Conservation (phyloP, 1,284 basidiomycete species). For the Puccinia hordei region DNA sequence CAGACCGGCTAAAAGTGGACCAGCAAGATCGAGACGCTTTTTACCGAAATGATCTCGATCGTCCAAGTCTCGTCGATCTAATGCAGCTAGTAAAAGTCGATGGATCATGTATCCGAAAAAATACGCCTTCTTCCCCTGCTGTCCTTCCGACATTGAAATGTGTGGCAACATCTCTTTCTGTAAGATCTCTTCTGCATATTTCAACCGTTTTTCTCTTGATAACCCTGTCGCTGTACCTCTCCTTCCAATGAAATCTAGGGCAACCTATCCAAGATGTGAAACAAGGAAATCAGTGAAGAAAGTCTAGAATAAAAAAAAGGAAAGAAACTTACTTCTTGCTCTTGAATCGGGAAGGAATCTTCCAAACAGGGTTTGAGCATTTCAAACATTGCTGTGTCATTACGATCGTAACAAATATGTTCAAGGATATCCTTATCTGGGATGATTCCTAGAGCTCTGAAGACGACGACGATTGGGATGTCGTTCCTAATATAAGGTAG, state of each 20-base stretch:
- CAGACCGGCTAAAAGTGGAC: constrained; percentile 87
- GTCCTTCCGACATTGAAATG: constrained; percentile 91
- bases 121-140: constrained; percentile 97
- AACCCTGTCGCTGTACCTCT: constrained; percentile 94
- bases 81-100: constrained; percentile 84
- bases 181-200: constrained; percentile 95
- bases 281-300: background rate
- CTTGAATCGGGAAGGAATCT: constrained; percentile 97
- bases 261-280: constrained; percentile 63
- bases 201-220: constrained; percentile 84
- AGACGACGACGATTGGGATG: constrained; percentile 98
- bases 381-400: constrained; percentile 93
- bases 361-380: constrained; percentile 99
- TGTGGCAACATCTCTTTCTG: constrained; percentile 99
- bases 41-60: constrained; percentile 99
- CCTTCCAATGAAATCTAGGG: constrained; percentile 96
- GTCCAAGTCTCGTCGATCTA: constrained; percentile 92
- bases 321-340: constrained; percentile 72
- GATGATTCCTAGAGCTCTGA: constrained; percentile 94
- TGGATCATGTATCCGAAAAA: constrained; percentile 99
- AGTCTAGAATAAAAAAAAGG: constrained; percentile 4
- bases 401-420: constrained; percentile 97
- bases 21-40: constrained; percentile 93
- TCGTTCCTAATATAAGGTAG: constrained; percentile 98
- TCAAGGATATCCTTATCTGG: constrained; percentile 96